Conservation (phyloP, 1,284 basidiomycete species). For the Puccinia triticina region DNA sequence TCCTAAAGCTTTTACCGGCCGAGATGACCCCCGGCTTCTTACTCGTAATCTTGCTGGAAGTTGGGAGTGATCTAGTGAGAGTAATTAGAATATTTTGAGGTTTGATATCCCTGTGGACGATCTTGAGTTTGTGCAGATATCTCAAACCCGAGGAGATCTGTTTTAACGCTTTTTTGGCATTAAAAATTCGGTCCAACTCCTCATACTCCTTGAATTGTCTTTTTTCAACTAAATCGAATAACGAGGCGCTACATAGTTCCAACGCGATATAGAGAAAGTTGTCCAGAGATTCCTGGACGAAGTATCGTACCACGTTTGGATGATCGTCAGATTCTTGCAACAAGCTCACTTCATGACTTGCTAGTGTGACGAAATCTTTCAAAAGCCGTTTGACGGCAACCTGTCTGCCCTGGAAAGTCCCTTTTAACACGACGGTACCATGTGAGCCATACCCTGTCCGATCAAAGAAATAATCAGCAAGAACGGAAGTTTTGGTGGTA, state of each 20-base stretch:
- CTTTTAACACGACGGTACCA: conserved; percentile 90
- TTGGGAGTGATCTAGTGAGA: conserved; percentile 63
- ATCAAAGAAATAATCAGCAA: conserved; percentile 22
- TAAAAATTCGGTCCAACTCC: conserved; percentile 73
- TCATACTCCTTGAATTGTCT: conserved; percentile 55
- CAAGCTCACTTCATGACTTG: conserved; percentile 88
- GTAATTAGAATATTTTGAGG: conserved; percentile 97
- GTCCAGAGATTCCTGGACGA: conserved; percentile 89
- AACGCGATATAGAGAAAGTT: conserved; percentile 97
- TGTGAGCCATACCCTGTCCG: conserved; percentile 87
- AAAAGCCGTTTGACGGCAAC: conserved; percentile 96
- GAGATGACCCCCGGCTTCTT: neutral
- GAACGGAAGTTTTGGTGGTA: neutral
- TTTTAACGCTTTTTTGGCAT: conserved; percentile 81
- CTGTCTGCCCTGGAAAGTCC: conserved; percentile 89
- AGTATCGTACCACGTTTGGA: conserved; percentile 94
- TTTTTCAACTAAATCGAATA: conserved; percentile 85
- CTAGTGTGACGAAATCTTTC: conserved; percentile 91
- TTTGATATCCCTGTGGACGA: conserved; percentile 97
- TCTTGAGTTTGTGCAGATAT: conserved; percentile 90
- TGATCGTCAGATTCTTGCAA: conserved; percentile 97
- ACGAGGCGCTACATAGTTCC: conserved; percentile 90
- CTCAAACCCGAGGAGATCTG: conserved; percentile 86
- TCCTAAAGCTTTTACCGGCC: conserved; percentile 65
- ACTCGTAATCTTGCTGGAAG: conserved; percentile 11